These are phyloP conservation scores for Solanum sejunctum DNA, from an alignment of 257 asterid species.

Conservation along the genomic window DNA sequence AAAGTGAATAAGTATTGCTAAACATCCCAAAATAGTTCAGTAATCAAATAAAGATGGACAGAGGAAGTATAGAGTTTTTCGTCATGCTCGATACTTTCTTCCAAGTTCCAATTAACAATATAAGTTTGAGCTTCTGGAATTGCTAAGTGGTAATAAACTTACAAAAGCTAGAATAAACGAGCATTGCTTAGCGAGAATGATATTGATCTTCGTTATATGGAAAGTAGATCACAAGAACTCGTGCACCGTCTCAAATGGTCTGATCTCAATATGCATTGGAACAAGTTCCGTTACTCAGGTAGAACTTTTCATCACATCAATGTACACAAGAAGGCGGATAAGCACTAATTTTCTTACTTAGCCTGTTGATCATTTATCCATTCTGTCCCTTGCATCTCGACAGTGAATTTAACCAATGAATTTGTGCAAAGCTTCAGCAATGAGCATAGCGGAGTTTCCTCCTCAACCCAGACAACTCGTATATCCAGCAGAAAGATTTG, in stretches of 20 bases:
- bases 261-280: background rate
- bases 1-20: too few species aligned
- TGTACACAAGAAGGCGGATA: background rate
- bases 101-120: background rate
- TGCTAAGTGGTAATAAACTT: background rate
- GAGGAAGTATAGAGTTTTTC: too few species aligned
- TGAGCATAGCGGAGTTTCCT: background rate
- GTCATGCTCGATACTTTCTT: background rate
- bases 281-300: background rate
- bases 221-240: background rate
- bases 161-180: background rate
- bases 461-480: background rate
- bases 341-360: background rate
- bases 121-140: background rate
- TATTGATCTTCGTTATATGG: background rate
- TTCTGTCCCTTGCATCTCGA: background rate
- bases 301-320: background rate
- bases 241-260: background rate
- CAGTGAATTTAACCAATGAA: background rate
- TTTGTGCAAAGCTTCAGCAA: background rate
- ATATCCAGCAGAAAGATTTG: background rate
- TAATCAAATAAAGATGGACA: too few species aligned
- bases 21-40: too few species aligned
- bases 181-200: background rate
- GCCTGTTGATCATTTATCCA: background rate